Evolutionary conservation across 2,329 filamentous ascomycete species (phyloP), one percentile per base, ranked within the genome.

Genomic region (Penicillium paneum): DNA sequence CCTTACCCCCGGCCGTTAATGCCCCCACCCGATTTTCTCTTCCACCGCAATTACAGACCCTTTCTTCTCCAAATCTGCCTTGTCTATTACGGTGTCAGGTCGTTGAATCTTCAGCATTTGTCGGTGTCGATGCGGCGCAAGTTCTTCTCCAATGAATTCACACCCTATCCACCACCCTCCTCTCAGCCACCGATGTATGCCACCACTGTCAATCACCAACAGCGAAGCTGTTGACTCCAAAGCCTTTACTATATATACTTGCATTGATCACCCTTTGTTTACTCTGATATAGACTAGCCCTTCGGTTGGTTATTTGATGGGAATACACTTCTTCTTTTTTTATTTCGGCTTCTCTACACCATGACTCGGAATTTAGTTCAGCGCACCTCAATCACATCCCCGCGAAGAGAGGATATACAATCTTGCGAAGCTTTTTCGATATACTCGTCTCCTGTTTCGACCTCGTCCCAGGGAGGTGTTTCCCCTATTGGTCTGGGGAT

Each of bases 41-140:
- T 59, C 62, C 62, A 63, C 62, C 60, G 60, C 64, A 63, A 63
- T 59, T 59, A 61, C 62, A 62, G 57, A 60, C 52, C 53, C 58
- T 48, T 54, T 53, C 52, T 49, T 55, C 59, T 53, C 50, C 56
- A 61, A 72, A 57, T 73, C 70, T 72, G 71, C 71, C 71, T 73
- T 69, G 69, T 56, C 64, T 56, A 59, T 62, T 53, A 58, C 63
- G 69, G 64, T 65, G 64, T 69, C 61, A 64, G 61, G 58, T 57
- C 54, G 54, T 61, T 38, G 54, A 60, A 54, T 67, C 61, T 60
- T 63, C 62, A 64, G 56, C 52, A 59, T 51, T 57, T 60, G 54
- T 60, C 60, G 56, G 58, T 62, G 50, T 64, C 55, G 51, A 65
- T 68, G 60, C 63, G 53, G 63, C 58, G 61, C 62, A 59, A 55